Conservation (phyloP, 2,329 filamentous ascomycete species). For the Ophiostoma montium region DNA sequence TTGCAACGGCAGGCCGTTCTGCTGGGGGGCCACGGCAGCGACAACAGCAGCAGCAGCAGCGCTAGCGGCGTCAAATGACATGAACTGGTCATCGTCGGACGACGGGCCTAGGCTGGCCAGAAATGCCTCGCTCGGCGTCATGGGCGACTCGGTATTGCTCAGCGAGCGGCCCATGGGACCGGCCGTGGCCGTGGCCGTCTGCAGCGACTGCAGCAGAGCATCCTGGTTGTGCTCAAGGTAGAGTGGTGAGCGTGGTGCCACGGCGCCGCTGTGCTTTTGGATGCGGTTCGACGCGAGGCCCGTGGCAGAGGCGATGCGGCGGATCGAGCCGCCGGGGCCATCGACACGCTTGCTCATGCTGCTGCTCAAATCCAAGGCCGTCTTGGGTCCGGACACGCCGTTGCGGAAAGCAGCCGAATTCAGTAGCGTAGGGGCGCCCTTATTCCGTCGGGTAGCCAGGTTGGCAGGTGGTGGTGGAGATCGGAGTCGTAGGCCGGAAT, state of each 20-base stretch:
- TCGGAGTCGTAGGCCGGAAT: slow-evolving; percentile 26
- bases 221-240: neutral
- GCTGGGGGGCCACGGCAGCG: neutral
- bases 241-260: slow-evolving; percentile 29
- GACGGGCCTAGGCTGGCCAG: too few relatives aligned
- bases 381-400: slow-evolving; percentile 20
- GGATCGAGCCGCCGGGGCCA: slow-evolving; percentile 31
- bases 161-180: neutral
- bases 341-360: neutral
- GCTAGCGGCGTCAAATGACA: neutral
- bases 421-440: slow-evolving; percentile 34
- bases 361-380: neutral
- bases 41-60: too few relatives aligned
- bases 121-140: neutral
- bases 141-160: neutral
- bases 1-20: neutral
- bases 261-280: slow-evolving; percentile 22
- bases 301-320: slow-evolving; percentile 38
- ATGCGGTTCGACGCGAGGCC: slow-evolving; percentile 27
- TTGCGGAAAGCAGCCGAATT: slow-evolving; percentile 31
- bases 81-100: slow-evolving; percentile 6
- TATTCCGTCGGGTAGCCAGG: slow-evolving; percentile 38
- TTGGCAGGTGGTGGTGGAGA: slow-evolving; percentile 37
- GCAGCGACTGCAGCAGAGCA: slow-evolving; percentile 22
- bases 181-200: slow-evolving; percentile 11